Evolutionary conservation across 1,284 basidiomycete genomes (phyloP), one percentile per base, ranked within the genome.

Genomic region (Lentinula novae-zelandiae): DNA sequence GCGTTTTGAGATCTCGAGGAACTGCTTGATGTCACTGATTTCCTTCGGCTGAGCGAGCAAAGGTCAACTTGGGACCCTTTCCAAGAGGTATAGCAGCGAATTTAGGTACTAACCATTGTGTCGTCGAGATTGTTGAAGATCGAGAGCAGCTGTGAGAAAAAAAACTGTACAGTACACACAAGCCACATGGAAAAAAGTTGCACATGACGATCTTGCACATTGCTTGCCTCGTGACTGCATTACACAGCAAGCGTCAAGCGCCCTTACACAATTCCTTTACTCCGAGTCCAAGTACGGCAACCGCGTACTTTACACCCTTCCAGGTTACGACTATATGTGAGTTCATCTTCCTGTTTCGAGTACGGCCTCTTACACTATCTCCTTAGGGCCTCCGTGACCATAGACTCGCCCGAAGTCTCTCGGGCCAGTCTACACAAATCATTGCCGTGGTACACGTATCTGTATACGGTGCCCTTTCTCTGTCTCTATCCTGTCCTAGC

Each of bases 21-120:
- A 98, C 77, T 94, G 84, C 85, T 99, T 99, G 85, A 99, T 98
- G 80, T 99, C 96, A 72, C 86, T 85, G 80, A 99, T 89, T 87
- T 98, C 93, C 82, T 97, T 94, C 66, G 96, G 96, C 96, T 98
- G 74, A 34, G 36, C 9, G 55, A 8, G 57, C 53, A 10, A 22
- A 60, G n/a, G 8, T 10, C 40, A 6, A 17, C 20, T 6, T 59
- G 8, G 55, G 13, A 39, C 20, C n/a, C 15, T 39, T 10, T 13
- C 27, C 36, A 38, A 9, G 17, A 5, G 17, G 48, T 15, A 38
- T n/a, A 49, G 22, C 15, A 57, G n/a, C 5, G 52, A 52, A 7
- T 7, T 33, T 10, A 1, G 12, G 20, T 27, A 44, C 62, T 49
- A 15, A 61, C 60, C 63, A 64, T 61, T 57, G 10, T 64, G 22